These are phyloP conservation scores for Tuctoria greenei DNA, from an alignment of 176 grass and related monocot species.

Conservation along the genomic window DNA sequence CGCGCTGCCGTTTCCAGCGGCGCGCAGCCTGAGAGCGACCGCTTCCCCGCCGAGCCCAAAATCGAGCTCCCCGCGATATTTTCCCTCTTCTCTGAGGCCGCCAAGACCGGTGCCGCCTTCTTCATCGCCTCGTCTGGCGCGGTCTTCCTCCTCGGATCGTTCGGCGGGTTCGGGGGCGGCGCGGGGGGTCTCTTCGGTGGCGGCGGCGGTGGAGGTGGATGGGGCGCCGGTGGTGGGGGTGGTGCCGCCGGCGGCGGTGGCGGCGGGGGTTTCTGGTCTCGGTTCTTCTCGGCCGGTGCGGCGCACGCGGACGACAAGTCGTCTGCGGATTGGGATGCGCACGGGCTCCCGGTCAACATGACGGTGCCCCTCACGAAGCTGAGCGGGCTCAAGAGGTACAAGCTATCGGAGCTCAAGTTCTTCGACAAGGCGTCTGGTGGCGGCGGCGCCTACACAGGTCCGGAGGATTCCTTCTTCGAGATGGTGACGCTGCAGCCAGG, in stretches of 20 bases:
- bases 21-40: conserved; percentile 19
- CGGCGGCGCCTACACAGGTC: conserved; percentile 44
- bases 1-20: conserved; percentile 31
- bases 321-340: conserved; percentile 67
- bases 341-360: conserved; percentile 77
- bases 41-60: conserved; percentile 28
- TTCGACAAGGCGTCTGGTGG: conserved; percentile 47
- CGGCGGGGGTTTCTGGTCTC: conserved; percentile 69
- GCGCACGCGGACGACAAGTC: conserved; percentile 71
- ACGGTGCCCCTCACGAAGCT: conserved; percentile 73
- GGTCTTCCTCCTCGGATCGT: conserved; percentile 46
- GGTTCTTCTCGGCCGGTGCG: conserved; percentile 49
- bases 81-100: conserved; percentile 28
- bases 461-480: conserved; percentile 91
- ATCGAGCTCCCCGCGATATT: conserved; percentile 36
- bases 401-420: conserved; percentile 89
- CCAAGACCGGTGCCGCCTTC: conserved; percentile 53
- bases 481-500: conserved; percentile 90
- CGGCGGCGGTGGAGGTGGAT: conserved; percentile 46
- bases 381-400: conserved; percentile 85
- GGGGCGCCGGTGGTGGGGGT: conserved; percentile 55
- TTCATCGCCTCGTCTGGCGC: conserved; percentile 52
- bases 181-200: conserved; percentile 42
- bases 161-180: conserved; percentile 52
- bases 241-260: conserved; percentile 39